Conservation (phyloP, 306 rosid genomes). For the Canavalia ensiformis region DNA sequence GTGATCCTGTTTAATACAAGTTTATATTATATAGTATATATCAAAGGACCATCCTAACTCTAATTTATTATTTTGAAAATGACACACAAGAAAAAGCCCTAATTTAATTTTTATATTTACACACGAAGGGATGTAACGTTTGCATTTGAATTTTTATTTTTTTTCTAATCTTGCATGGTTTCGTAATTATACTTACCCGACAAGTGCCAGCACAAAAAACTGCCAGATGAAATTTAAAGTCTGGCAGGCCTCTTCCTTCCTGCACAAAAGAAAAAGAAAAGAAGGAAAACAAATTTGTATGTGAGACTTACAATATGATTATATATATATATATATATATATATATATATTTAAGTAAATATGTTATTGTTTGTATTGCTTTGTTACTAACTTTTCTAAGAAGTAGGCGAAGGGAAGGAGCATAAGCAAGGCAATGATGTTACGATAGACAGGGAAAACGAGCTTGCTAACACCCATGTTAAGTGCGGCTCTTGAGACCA, state of each 20-base stretch:
- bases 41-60: not conserved
- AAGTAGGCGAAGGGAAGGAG: constrained; percentile 89
- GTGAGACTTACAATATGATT: not conserved
- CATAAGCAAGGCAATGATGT: constrained; percentile 84
- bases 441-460: constrained; percentile 84
- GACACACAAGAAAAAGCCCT: not conserved
- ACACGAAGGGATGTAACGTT: too few relatives aligned
- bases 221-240: constrained; percentile 68
- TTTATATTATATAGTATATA: not conserved
- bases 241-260: constrained; percentile 92
- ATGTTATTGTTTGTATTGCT: too few relatives aligned
- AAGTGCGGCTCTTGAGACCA: constrained; percentile 87
- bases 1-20: constrained; percentile 70
- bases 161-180: not conserved
- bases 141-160: not conserved
- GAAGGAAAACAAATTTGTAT: not conserved
- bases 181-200: constrained; percentile 68
- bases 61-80: not conserved
- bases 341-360: too few relatives aligned
- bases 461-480: constrained; percentile 93
- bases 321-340: too few relatives aligned
- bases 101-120: not conserved
- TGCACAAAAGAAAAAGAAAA: constrained; percentile 43
- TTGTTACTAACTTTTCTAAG: constrained; percentile 67
- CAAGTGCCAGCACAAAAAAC: constrained; percentile 88